Conservation (phyloP, 108 stramenopile species). For the Skeletonema tropicum region DNA sequence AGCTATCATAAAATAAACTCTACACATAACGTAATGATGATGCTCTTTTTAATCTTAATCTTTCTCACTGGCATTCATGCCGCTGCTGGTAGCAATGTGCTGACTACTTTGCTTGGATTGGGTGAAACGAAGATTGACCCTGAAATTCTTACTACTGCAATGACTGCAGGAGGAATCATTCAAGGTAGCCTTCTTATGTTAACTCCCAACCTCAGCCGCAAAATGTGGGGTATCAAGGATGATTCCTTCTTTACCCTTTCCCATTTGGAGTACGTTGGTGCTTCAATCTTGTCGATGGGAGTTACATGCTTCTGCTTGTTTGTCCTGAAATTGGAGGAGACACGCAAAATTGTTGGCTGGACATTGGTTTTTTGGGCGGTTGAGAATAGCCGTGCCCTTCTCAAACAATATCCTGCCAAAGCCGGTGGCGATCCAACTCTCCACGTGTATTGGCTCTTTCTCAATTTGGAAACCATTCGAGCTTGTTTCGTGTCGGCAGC, state of each 20-base stretch:
- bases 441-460: neutral
- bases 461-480: neutral
- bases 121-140: neutral
- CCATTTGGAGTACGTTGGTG: neutral
- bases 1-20: neutral
- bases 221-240: neutral
- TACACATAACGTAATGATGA: neutral
- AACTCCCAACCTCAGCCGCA: neutral
- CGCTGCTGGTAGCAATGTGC: neutral
- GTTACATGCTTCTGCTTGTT: constrained; percentile 3
- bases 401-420: neutral
- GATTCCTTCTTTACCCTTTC: neutral
- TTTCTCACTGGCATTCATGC: no score
- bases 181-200: neutral
- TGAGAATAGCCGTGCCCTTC: neutral
- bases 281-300: neutral
- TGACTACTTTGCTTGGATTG: neutral
- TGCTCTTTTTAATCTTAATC: neutral
- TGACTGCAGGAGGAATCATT: neutral
- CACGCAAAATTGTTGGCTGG: neutral
- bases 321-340: neutral
- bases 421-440: neutral
- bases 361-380: neutral
- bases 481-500: neutral
- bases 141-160: neutral